Base-by-base conservation (phyloP, 768 basidiomycete genomes). In the Trichaptum fuscoviolaceum region DNA sequence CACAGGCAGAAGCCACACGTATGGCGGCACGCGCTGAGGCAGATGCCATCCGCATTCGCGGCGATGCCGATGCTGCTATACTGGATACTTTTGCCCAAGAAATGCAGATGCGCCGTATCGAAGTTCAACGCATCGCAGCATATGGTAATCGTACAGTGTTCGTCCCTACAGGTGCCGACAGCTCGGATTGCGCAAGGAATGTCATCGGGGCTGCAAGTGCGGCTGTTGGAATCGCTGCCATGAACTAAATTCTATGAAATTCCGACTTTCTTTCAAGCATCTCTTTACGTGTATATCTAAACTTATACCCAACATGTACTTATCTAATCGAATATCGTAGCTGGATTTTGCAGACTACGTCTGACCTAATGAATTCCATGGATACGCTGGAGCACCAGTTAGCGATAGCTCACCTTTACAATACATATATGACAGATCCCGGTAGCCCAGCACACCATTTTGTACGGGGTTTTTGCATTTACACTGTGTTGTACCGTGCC, bases 1-100 rank as follows among this genome's bases (percentile, higher is more conserved):
- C 92, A 0, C 83, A 88, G 59, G 91, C 92, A 0, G 87, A 92
- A 72, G 91, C 91, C 1, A 92, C 87, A 0, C 83, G 87, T n/a
- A 73, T 93, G 67, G 83, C 85, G 7, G 90, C 90, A 0, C 84
- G 89, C 68, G 92, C 93, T 1, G 90, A 92, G 12, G 88, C 91
- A 0, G 83, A 83, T 68, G 88, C 91, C 0, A 79, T 86, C 60
- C 83, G 84, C 52, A 83, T 86, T 71, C 90, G 85, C 71, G 86
- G 89, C 0, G 68, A 77, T 2, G 90, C 91, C 0, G 90, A 92
- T 69, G 78, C 81, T 3, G 76, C 80, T 35, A 87, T 92, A 20
- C 68, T 77, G 23, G 88, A 92, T 70, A 77, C 70, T 63, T 93
- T 89, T 71, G 91, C 92, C 0, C 82, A 87, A 58, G 90, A 93